Evolutionary conservation across 2,329 filamentous ascomycete genomes (phyloP), one percentile per base, ranked within the genome.

Genomic region (Pseudogymnoascus sp.): DNA sequence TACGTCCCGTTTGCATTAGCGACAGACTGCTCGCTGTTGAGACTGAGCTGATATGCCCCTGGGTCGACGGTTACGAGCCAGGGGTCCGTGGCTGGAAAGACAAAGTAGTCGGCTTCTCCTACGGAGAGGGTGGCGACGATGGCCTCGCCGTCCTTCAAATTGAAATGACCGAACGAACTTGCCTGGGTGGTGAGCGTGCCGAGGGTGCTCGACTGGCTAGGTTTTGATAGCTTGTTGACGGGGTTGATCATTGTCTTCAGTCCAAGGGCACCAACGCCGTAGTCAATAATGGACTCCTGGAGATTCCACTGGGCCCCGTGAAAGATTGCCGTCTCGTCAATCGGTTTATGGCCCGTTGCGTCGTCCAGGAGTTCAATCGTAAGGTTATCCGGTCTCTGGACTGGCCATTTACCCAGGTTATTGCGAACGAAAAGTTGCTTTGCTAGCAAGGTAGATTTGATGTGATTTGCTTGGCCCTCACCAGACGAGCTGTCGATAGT

Each of bases 381-480:
- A 10, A 52, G 27, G 27, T 52, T 52, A 52, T 52, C 45, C 4
- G 45, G 27, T 8, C 2, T 52, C 15, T 52, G 45, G 27, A 52
- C 45, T 8, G 2, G 6, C 45, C 45, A 31, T 7, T 52, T 15
- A 8, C 45, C 45, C 4, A 52, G 4, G 2, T 52, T 52, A 31
- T 52, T 52, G n/a, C 45, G 45, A n/a, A 52, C 45, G 45, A 52
- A 52, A 10, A 52, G 45, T 31, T 52, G 45, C 45, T 52, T 13
- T 29, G 45, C 45, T n/a, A 52, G 45, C n/a, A 52, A 52, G 8
- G 45, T 10, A 2, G 45, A 52, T 52, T 52, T 52, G 13, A 52
- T 52, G n/a, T 52, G 45, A 18, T 52, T 52, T 52, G 13, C 10
- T 52, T 52, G 45, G 15, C 45, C 45, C 45, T 52, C 45, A 18